Evolutionary conservation across 1,284 basidiomycete species (phyloP), one percentile per base, ranked within the genome.

Genomic region (Tylopilus sp.): DNA sequence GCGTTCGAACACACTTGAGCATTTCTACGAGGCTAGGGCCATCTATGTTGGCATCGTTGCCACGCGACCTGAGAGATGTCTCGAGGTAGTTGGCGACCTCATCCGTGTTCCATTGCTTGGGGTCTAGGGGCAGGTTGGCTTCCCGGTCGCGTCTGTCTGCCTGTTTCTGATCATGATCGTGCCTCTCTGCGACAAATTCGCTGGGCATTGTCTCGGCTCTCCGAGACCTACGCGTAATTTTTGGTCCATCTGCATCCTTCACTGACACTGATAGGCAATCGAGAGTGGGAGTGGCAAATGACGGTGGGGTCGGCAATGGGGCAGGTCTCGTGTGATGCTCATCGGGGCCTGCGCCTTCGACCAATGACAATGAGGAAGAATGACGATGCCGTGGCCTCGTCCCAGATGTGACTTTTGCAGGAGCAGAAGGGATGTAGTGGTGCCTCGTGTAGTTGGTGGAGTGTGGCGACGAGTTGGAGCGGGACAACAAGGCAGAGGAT

Each of bases 401-500:
- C 29, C 33, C 52, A 44, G 64, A 51, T 10, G 54, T 64, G 33
- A 58, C 32, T 22, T 38, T 32, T n/a, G 74, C 64, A 47, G 66
- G 65, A 1, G 74, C 60, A 8, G 62, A 49, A 32, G 80, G 77
- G n/a, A 80, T 49, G 67, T 82, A 79, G 44, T 77, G 71, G 52
- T 81, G 77, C 51, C 67, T 70, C 38, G 64, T 59, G 52, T 71
- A 58, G 24, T 69, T 67, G 29, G 71, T 57, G 38, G 75, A 57
- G 53, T 80, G 75, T 16, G 77, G 74, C 6, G 79, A 75, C 15
- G 75, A 74, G 59, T 70, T 82, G 18, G 80, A 81, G 29, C 81
- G 74, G 26, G 81, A 80, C 51, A 82, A 64, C 33, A 81, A 49
- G 9, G 70, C 82, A 18, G 80, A 78, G 9, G 81, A 81, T 0